These are phyloP conservation scores for Candida stauntonica DNA, from an alignment of 805 yeast species.

Conservation along the genomic window DNA sequence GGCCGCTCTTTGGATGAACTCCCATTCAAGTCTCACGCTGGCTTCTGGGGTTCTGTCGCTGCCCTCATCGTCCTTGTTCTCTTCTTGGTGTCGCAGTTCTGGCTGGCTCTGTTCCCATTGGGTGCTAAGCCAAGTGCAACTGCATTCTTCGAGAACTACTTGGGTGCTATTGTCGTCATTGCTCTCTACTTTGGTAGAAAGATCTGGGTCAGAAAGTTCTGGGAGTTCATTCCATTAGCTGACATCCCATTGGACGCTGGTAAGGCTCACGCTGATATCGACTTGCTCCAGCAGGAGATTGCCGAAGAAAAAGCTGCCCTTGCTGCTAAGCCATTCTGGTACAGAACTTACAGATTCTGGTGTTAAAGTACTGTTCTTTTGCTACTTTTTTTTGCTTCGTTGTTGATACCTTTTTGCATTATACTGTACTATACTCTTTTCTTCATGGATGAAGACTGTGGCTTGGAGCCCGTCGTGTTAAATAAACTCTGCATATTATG, in stretches of 20 bases:
- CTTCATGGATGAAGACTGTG: not conserved
- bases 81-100: constrained; percentile 42
- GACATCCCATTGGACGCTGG: constrained; percentile 63
- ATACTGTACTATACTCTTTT: no score
- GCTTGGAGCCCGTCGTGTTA: not conserved
- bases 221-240: constrained; percentile 37
- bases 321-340: constrained; percentile 40
- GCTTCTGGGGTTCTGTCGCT: constrained; percentile 38
- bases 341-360: constrained; percentile 54
- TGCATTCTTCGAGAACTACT: constrained; percentile 37
- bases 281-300: constrained; percentile 50
- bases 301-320: constrained; percentile 52
- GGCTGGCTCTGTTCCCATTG: constrained; percentile 45
- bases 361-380: no score
- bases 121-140: constrained; percentile 31
- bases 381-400: no score
- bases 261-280: constrained; percentile 55
- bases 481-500: constrained; percentile 2
- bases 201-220: constrained; percentile 38
- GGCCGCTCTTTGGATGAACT: constrained; percentile 39
- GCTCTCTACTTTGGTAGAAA: constrained; percentile 38
- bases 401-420: constrained; percentile 35
- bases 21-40: constrained; percentile 39
- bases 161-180: constrained; percentile 40
- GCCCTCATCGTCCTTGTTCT: constrained; percentile 34